A percentile compares a stretch with the other conserved stretches of the same genome.
Evolutionary conservation across 441 rosid species (phyloP).

Genomic region (Jatropha multifida): DNA sequence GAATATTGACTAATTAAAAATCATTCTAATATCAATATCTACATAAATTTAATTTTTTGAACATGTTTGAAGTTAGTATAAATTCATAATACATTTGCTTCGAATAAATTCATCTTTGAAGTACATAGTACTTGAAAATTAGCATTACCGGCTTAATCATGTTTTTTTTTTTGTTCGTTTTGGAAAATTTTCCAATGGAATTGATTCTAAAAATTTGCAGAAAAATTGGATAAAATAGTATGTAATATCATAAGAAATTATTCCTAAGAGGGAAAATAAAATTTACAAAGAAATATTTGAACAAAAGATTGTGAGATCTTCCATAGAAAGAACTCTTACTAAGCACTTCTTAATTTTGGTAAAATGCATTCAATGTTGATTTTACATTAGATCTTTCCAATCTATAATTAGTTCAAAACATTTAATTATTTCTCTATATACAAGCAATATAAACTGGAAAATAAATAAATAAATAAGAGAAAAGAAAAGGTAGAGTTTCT

Average conservation of each 20-base stretch:
- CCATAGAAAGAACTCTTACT: constrained; percentile 17
- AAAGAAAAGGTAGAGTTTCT: neutral
- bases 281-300: constrained; percentile 2
- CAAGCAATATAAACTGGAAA: neutral
- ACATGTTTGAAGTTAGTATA: no score
- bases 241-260: neutral
- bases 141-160: no score
- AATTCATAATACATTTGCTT: no score
- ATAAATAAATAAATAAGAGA: neutral
- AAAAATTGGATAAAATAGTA: neutral
- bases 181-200: no score
- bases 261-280: constrained; percentile 18
- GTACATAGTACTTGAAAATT: no score
- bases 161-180: no score
- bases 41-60: no score
- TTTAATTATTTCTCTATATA: no score
- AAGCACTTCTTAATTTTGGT: constrained; percentile 23
- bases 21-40: no score
- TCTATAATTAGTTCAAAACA: neutral
- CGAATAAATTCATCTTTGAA: no score
- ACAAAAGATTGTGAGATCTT: constrained; percentile 23
- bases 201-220: no score
- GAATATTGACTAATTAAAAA: no score
- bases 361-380: constrained; percentile 28
- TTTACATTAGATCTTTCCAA: constrained; percentile 28